A percentile compares a stretch with the other conserved stretches of the same genome.
Evolutionary conservation across 768 basidiomycete species (phyloP).

Genomic region (Tremella yokohamensis): DNA sequence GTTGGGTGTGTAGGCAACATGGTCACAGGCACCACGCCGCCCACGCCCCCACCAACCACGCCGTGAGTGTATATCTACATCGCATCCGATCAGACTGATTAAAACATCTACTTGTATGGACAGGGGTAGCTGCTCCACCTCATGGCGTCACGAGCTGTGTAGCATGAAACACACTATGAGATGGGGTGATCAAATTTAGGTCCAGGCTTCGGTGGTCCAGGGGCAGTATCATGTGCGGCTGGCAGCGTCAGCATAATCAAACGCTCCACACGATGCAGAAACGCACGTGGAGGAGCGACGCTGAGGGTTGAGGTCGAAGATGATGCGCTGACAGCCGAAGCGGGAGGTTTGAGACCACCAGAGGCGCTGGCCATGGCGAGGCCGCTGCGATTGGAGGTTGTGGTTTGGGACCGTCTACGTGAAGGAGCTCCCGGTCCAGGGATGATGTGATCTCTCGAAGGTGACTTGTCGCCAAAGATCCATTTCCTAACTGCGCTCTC

Average conservation of each 20-base stretch:
- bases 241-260: not conserved
- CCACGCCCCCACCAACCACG: too few species aligned
- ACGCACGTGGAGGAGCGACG: not conserved
- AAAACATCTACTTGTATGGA: too few species aligned
- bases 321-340: not conserved
- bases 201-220: slow-evolving; percentile 9
- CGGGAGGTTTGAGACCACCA: not conserved
- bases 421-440: not conserved
- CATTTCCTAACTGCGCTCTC: slow-evolving; percentile 66
- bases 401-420: not conserved
- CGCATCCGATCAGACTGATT: too few species aligned
- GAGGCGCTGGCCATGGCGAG: not conserved
- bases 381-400: not conserved
- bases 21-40: too few species aligned
- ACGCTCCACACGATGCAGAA: not conserved
- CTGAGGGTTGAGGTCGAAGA: not conserved
- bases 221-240: not conserved
- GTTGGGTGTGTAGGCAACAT: too few species aligned
- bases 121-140: too few species aligned
- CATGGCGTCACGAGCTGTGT: too few species aligned
- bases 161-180: not conserved
- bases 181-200: slow-evolving; percentile 9
- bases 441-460: slow-evolving; percentile 1
- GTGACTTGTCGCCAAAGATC: slow-evolving; percentile 58
- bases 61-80: too few species aligned